A percentile compares a stretch with the other conserved stretches of the same genome.
Conservation (phyloP, 1,139 yeast genomes). For the Scheffersomyces titani region DNA sequence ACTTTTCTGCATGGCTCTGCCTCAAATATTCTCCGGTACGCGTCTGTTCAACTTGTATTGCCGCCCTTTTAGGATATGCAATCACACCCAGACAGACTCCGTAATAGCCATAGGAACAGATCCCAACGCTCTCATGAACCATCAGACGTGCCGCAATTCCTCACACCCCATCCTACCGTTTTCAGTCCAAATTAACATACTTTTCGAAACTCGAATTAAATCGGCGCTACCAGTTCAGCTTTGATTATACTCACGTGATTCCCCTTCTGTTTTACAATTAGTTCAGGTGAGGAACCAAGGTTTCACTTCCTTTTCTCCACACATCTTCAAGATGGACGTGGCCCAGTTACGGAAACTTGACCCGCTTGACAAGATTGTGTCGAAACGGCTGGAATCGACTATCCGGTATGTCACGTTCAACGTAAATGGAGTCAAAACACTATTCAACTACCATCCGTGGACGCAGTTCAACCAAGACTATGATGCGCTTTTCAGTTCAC, state of each 20-base stretch:
- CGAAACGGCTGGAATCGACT: not conserved
- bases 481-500: conserved; percentile 47
- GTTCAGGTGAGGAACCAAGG: not conserved
- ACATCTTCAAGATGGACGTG: not conserved
- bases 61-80: not conserved
- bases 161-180: not conserved
- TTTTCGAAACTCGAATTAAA: no score
- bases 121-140: not conserved
- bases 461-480: conserved; percentile 50
- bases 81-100: not conserved
- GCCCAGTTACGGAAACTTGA: not conserved
- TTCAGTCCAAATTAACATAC: not conserved
- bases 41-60: not conserved
- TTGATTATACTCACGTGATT: not conserved
- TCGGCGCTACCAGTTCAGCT: not conserved
- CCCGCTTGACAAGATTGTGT: not conserved
- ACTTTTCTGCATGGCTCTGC: not conserved
- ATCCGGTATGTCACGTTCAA: conserved; percentile 70
- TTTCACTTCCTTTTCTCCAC: not conserved
- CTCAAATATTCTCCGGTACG: not conserved
- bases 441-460: conserved; percentile 86
- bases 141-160: not conserved
- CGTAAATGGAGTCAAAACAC: conserved; percentile 80
- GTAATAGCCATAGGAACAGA: not conserved
- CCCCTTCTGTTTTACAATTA: not conserved